Conservation (phyloP, 1,284 basidiomycete genomes). For the Violaceomyces palustris region DNA sequence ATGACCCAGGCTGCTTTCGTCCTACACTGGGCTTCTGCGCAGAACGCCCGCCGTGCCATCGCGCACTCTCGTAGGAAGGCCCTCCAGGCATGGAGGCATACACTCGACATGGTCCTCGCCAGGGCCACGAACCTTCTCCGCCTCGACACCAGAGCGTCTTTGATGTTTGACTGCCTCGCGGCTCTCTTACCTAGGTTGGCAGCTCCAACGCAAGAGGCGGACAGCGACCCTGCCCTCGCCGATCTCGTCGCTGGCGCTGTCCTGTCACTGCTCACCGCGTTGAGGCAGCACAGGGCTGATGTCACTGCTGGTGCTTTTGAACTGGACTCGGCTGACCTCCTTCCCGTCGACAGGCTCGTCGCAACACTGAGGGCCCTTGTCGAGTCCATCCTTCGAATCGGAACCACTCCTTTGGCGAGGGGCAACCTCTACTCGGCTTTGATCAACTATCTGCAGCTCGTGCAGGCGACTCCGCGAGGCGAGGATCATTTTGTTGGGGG, state of each 20-base stretch:
- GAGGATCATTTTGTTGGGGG: too few relatives aligned
- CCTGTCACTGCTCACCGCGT: constrained; percentile 74
- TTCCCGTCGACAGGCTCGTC: constrained; percentile 64
- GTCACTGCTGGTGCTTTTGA: constrained; percentile 21
- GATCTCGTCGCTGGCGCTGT: constrained; percentile 76
- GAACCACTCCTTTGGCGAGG: constrained; percentile 80
- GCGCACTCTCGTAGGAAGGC: constrained; percentile 31
- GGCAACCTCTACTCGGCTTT: constrained; percentile 91
- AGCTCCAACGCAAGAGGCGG: constrained; percentile 26
- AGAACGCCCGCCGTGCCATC: constrained; percentile 45
- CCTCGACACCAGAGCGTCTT: constrained; percentile 28
- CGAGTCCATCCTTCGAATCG: constrained; percentile 71
- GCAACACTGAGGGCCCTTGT: constrained; percentile 71
- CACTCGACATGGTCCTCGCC: constrained; percentile 44
- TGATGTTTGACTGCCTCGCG: constrained; percentile 45
- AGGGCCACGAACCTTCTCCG: constrained; percentile 36
- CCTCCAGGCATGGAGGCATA: constrained; percentile 44
- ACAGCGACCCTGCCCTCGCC: constrained; percentile 64
- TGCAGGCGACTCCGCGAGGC: constrained; percentile 8
- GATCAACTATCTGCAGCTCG: constrained; percentile 78
- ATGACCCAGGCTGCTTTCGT: constrained; percentile 36
- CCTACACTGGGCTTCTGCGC: constrained; percentile 39
- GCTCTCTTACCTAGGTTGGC: constrained; percentile 42
- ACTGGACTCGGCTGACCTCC: constrained; percentile 40
- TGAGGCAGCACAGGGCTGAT: constrained; percentile 53